Conservation (phyloP, 2,329 filamentous ascomycete species). For the Calonectria hawksworthii region DNA sequence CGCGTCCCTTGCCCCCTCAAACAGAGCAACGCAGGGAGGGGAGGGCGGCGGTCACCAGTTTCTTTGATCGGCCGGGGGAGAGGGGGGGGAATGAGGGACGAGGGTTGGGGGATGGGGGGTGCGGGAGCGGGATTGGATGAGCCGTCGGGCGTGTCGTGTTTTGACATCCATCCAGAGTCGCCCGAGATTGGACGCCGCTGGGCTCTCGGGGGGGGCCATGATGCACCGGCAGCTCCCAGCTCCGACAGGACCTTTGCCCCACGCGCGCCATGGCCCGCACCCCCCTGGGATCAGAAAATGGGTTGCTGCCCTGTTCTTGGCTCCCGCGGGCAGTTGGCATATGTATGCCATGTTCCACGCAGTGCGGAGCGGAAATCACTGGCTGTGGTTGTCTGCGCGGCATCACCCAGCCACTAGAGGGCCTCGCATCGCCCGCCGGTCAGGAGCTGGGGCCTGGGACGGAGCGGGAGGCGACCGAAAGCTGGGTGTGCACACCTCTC, state of each 20-base stretch:
- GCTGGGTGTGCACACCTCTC: background rate
- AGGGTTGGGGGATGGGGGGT: conserved; percentile 1
- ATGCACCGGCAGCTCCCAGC: conserved; percentile 16
- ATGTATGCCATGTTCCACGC: conserved; percentile 11
- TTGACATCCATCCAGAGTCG: conserved; percentile 6
- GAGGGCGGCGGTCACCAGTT: background rate
- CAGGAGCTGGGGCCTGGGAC: background rate
- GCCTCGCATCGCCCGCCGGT: background rate
- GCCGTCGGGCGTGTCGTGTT: conserved; percentile 9
- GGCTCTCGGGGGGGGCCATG: conserved; percentile 5
- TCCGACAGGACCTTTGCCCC: conserved; percentile 17
- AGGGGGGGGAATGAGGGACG: background rate
- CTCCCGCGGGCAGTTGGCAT: conserved; percentile 1
- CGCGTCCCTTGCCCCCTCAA: background rate
- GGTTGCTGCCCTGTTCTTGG: conserved; percentile 16
- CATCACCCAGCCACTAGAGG: background rate
- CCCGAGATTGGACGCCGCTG: conserved; percentile 16
- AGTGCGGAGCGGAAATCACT: conserved; percentile 12
- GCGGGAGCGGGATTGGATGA: conserved; percentile 7
- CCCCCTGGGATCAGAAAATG: conserved; percentile 1
- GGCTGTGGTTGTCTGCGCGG: conserved; percentile 2
- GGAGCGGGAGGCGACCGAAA: background rate
- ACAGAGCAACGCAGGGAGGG: background rate
- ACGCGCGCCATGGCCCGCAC: conserved; percentile 10
- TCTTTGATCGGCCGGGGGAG: conserved; percentile 6